These are phyloP conservation scores for Emmonsia crescens DNA, from an alignment of 2,329 filamentous ascomycete genomes.

Conservation along the genomic window DNA sequence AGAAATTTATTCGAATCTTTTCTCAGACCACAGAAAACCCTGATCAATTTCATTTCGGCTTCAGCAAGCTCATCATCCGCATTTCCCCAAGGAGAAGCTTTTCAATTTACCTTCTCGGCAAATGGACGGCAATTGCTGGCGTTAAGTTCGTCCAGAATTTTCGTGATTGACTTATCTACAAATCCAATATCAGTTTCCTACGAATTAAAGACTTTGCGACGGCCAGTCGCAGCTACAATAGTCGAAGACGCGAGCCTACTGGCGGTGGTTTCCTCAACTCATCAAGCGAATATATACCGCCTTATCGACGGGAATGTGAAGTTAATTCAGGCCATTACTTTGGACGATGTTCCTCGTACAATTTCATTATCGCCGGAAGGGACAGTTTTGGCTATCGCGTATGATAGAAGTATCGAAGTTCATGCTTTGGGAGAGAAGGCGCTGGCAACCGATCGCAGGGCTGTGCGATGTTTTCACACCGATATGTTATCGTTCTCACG, in stretches of 20 bases:
- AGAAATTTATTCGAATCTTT: slow-evolving; percentile 69
- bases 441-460: slow-evolving; percentile 55
- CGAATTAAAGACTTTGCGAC: slow-evolving; percentile 67
- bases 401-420: slow-evolving; percentile 81
- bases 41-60: slow-evolving; percentile 71
- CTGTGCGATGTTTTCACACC: slow-evolving; percentile 67
- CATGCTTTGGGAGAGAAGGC: slow-evolving; percentile 58
- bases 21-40: slow-evolving; percentile 56
- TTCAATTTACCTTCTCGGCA: slow-evolving; percentile 72
- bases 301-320: slow-evolving; percentile 54
- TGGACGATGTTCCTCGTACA: slow-evolving; percentile 67
- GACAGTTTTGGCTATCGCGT: slow-evolving; percentile 71
- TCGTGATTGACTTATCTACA: slow-evolving; percentile 59
- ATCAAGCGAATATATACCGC: slow-evolving; percentile 79
- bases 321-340: slow-evolving; percentile 60
- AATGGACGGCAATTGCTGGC: slow-evolving; percentile 64
- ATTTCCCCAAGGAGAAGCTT: slow-evolving; percentile 71
- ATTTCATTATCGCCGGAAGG: slow-evolving; percentile 74
- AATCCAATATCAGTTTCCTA: slow-evolving; percentile 54
- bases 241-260: slow-evolving; percentile 65
- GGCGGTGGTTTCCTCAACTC: slow-evolving; percentile 69
- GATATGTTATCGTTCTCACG: slow-evolving; percentile 65
- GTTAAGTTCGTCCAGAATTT: slow-evolving; percentile 76
- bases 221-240: slow-evolving; percentile 66
- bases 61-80: slow-evolving; percentile 73